A percentile compares a stretch with the other conserved stretches of the same genome.
Conservation (phyloP, 2,329 filamentous ascomycete genomes). For the Aspergillus sp. region DNA sequence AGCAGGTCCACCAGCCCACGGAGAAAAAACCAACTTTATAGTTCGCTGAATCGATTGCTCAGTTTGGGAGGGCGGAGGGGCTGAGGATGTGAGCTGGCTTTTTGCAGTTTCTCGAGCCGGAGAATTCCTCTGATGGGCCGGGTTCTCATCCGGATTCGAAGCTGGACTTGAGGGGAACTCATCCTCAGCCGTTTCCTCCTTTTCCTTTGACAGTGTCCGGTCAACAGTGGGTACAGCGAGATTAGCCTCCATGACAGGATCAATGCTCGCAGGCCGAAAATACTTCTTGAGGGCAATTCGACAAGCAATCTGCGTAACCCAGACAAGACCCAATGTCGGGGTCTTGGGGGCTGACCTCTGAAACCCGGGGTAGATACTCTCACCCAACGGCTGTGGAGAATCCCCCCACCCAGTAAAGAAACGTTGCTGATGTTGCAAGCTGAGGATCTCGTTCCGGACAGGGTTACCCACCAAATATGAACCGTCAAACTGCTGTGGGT, state of each 20-base stretch:
- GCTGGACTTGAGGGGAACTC: background rate
- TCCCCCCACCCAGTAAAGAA: constrained; percentile 98
- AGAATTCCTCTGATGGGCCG: background rate
- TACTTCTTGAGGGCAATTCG: constrained; percentile 79
- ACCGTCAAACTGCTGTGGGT: constrained; percentile 26
- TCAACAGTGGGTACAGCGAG: background rate
- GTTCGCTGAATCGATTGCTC: constrained; percentile 59
- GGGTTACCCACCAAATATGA: constrained; percentile 41
- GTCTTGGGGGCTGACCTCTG: constrained; percentile 62
- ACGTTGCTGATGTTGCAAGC: constrained; percentile 83
- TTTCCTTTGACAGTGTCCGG: background rate
- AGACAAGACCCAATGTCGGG: constrained; percentile 81
- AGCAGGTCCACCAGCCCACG: constrained; percentile 63
- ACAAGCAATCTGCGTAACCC: constrained; percentile 84
- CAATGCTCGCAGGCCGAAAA: constrained; percentile 47
- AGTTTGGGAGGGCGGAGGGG: background rate
- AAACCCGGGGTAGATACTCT: constrained; percentile 12
- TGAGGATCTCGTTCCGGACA: constrained; percentile 56
- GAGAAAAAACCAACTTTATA: constrained; percentile 87
- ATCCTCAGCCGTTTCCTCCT: background rate
- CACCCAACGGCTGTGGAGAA: constrained; percentile 37
- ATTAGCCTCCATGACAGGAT: constrained; percentile 1
- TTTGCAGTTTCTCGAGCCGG: background rate
- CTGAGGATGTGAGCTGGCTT: background rate
- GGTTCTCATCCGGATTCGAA: background rate